A percentile compares a stretch with the other conserved stretches of the same genome.
These are phyloP conservation scores for Cryptosporidium bovis DNA, from an alignment of 169 alveolate species.

Conservation along the genomic window DNA sequence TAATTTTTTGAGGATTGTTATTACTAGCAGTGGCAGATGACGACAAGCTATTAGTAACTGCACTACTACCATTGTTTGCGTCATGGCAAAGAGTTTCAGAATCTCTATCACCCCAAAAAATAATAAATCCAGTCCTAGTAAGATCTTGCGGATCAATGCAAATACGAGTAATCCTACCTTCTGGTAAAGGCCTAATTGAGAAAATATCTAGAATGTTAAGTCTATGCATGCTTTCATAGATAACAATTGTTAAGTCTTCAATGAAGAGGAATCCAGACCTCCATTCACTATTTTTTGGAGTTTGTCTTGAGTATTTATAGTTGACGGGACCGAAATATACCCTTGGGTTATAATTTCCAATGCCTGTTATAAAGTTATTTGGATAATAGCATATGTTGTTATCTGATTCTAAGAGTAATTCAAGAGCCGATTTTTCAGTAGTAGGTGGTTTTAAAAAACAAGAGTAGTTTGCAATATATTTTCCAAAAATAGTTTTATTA, in stretches of 20 bases:
- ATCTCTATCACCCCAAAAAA: slow-evolving; percentile 72
- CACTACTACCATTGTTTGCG: background rate
- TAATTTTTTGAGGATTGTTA: slow-evolving; percentile 13
- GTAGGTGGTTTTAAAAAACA: slow-evolving; percentile 33
- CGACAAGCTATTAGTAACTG: background rate
- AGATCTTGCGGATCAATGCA: slow-evolving; percentile 71
- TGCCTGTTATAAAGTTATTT: background rate
- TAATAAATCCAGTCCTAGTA: slow-evolving; percentile 58
- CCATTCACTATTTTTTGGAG: slow-evolving; percentile 32
- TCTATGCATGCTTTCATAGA: slow-evolving; percentile 35
- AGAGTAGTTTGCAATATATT: slow-evolving; percentile 19
- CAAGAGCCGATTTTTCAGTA: slow-evolving; percentile 27
- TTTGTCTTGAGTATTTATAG: slow-evolving; percentile 3
- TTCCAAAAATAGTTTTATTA: slow-evolving; percentile 28
- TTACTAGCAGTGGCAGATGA: background rate
- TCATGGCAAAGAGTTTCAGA: background rate
- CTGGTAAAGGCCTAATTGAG: slow-evolving; percentile 19
- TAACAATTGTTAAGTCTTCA: slow-evolving; percentile 34
- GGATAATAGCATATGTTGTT: background rate
- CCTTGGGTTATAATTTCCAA: background rate
- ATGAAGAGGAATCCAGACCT: slow-evolving; percentile 20
- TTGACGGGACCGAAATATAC: background rate
- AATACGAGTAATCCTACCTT: slow-evolving; percentile 53
- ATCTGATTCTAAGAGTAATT: slow-evolving; percentile 6
- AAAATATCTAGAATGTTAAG: slow-evolving; percentile 30